phyloP scores from a whole-genome alignment of 305 asterid species.

The Fraxinus angustifolia region DNA sequence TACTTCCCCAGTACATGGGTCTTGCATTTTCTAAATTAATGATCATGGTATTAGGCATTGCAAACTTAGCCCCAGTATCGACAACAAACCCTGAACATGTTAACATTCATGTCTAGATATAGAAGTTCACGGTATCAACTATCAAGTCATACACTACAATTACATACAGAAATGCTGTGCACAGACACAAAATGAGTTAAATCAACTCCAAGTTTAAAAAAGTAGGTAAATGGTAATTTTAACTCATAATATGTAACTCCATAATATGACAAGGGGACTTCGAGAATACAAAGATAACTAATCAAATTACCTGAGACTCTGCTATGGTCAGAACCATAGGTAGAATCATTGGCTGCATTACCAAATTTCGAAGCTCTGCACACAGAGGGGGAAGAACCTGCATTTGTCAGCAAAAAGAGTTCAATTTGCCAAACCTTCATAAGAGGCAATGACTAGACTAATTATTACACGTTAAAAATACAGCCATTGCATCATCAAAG shows the following conservation, averaged over 20 bases:
- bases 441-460: conserved; percentile 20
- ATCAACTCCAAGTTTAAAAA: not conserved
- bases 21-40: not conserved
- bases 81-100: not conserved
- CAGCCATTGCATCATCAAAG: conserved; percentile 16
- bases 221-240: not conserved
- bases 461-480: conserved; percentile 16
- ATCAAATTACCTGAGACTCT: conserved; percentile 75
- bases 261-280: conserved; percentile 14
- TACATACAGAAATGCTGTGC: not conserved
- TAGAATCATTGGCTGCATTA: conserved; percentile 95
- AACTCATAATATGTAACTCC: not conserved
- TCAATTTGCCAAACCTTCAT: conserved; percentile 21
- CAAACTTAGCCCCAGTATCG: not conserved
- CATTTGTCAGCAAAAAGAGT: conserved; percentile 19
- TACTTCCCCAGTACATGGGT: not conserved
- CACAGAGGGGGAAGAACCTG: conserved; percentile 99
- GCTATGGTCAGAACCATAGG: conserved; percentile 99
- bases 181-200: conserved; percentile 3
- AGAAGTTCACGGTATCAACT: not conserved
- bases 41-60: conserved; percentile 2
- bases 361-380: conserved; percentile 96
- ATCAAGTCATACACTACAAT: not conserved
- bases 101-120: not conserved
- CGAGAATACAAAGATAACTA: conserved; percentile 21